Evolutionary conservation across 306 rosid genomes (phyloP), one percentile per base, ranked within the genome.

Genomic region (Rosa multiflora): DNA sequence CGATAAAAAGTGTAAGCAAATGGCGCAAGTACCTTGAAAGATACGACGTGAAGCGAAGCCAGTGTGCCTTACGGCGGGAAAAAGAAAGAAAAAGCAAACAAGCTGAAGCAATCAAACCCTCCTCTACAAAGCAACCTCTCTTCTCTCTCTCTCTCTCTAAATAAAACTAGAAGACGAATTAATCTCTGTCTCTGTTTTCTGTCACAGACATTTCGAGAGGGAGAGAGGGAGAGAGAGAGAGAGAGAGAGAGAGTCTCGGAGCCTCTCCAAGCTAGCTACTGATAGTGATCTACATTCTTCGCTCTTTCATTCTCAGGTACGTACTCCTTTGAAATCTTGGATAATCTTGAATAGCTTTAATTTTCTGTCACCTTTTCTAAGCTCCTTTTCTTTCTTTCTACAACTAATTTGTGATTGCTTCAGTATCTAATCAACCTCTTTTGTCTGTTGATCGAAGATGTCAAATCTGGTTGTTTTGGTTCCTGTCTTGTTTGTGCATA

Each of bases 21-120:
- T 2, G 35, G 23, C 10, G 70, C 13, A 21, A 10, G 58, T 52
- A 10, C 80, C 75, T 72, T 80, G 75, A 70, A 75, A 72, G 82
- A 73, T n/a, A 82, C 81, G 72, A 70, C 14, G 78, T 1, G 63
- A 42, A 77, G 67, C 75, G 42, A 43, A 79, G 55, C 79, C 70
- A 40, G 75, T 12, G 78, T 40, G 48, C 55, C 82, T 80, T 77
- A 80, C 86, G 86, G 89, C 86, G 89, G 86, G 86, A 83, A 86
- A 82, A 83, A 85, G 82, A 67, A 77, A 67, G 74, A 61, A 75
- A 47, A 76, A 77, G 80, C 49, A 48, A 15, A 66, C 21, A 23
- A 66, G 63, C 75, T 70, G 82, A 82, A 76, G 84, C 76, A 79
- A 61, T 26, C 18, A 82, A 71, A n/a, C 63, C 83, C 72, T 79